phyloP scores from a whole-genome alignment of 139 green algal genomes.

The Chlorella sp. region DNA sequence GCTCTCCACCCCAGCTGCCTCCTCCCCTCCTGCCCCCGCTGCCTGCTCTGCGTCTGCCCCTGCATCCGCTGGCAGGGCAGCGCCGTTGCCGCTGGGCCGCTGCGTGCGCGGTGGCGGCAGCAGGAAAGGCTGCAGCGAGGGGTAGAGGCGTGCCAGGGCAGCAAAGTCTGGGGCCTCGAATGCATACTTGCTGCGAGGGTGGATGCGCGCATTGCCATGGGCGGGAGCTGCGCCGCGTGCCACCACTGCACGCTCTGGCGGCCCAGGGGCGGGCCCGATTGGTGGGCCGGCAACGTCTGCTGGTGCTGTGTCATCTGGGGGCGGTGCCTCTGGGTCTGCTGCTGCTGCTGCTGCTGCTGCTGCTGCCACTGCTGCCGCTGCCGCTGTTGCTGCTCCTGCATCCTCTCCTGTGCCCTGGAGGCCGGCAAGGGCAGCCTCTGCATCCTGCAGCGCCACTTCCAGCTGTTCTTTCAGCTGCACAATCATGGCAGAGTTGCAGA shows the following conservation, averaged over 20 bases:
- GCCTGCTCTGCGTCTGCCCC: neutral
- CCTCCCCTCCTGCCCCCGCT: neutral
- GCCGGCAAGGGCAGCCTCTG: constrained; percentile 20
- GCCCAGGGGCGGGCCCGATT: neutral
- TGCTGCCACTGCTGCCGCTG: neutral
- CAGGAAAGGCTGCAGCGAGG: constrained; percentile 61
- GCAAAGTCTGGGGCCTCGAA: constrained; percentile 81
- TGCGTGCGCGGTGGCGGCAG: neutral
- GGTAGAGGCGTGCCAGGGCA: constrained; percentile 64
- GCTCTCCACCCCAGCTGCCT: neutral
- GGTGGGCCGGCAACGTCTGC: neutral
- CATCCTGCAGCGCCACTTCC: constrained; percentile 25
- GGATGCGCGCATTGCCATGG: constrained; percentile 59
- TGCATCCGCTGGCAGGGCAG: neutral
- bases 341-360: neutral
- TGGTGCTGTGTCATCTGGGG: too few relatives aligned
- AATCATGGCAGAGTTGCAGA: neutral
- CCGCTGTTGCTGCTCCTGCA: neutral
- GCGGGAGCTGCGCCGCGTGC: neutral
- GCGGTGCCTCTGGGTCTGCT: neutral
- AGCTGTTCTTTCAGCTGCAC: constrained; percentile 37
- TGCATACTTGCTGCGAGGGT: constrained; percentile 76
- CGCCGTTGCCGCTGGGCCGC: neutral
- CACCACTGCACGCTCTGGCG: neutral
- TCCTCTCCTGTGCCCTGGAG: neutral